phyloP scores from a whole-genome alignment of 257 asterid genomes.

The Solanum chilense region DNA sequence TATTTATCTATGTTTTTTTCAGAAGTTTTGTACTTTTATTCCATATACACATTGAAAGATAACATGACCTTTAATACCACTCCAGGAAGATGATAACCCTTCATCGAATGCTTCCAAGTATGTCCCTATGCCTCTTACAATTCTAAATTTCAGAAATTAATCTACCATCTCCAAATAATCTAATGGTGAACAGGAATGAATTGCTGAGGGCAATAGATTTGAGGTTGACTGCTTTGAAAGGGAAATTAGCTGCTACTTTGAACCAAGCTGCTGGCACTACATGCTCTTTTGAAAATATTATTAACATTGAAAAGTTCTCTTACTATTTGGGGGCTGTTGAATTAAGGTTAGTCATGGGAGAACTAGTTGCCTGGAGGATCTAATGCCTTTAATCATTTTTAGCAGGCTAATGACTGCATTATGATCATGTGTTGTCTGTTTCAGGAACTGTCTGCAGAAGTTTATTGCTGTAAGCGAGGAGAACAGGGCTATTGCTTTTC shows the following conservation, averaged over 20 bases:
- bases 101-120: slow-evolving; percentile 80
- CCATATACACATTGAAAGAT: background rate
- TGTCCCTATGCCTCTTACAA: slow-evolving; percentile 8
- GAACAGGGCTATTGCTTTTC: slow-evolving; percentile 11
- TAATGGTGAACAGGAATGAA: slow-evolving; percentile 55
- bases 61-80: slow-evolving; percentile 16
- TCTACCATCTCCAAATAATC: slow-evolving; percentile 4
- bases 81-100: slow-evolving; percentile 42
- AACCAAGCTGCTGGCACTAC: slow-evolving; percentile 48
- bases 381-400: background rate
- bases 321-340: slow-evolving; percentile 65
- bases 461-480: slow-evolving; percentile 29
- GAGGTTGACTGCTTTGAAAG: slow-evolving; percentile 61
- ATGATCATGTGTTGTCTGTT: slow-evolving; percentile 2
- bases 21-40: background rate
- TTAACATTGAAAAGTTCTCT: slow-evolving; percentile 50
- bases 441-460: slow-evolving; percentile 61
- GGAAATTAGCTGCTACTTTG: slow-evolving; percentile 51
- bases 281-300: slow-evolving; percentile 46
- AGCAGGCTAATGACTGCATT: background rate
- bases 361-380: background rate
- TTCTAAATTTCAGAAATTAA: background rate
- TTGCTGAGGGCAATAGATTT: slow-evolving; percentile 76
- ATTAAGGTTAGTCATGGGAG: slow-evolving; percentile 46
- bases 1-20: background rate